Base-by-base conservation (phyloP, 2,329 filamentous ascomycete species). In the Neoarthrinium moseri region DNA sequence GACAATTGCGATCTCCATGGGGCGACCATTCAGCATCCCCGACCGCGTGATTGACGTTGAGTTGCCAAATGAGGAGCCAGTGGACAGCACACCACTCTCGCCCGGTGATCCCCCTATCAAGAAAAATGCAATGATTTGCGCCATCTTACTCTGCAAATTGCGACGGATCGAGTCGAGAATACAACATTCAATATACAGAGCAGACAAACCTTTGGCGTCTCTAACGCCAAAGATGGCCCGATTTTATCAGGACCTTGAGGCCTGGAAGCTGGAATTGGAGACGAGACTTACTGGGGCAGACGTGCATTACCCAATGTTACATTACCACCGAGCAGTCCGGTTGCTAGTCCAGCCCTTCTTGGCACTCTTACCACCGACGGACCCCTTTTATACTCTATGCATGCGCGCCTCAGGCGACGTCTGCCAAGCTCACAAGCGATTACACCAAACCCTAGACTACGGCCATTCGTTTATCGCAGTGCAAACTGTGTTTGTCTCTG, bases 11-110 rank as follows among this genome's bases (percentile, higher is more conserved):
- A 70, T 75, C 45, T 77, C 73, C 3, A 65, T 77, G 6, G 74
- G 74, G 4, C 65, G 75, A 6, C 74, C 74, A 0, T 68, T 75
- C 42, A 77, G 73, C 47, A 71, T 77, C 17, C 64, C 73, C 2
- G 74, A 78, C 50, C 65, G 72, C 34, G 70, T 77, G 50, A 78
- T 78, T 34, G 74, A 78, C 48, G 69, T 75, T 12, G 64, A 69
- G 2, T 56, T 77, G 10, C 74, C 74, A 20, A 62, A 71, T 27
- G 69, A 73, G 38, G 47, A 48, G 42, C 22, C 35, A 13, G 42
- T 15, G 4, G 43, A 13, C 18, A 68, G 15, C 54, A 51, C 22
- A 54, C 61, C 21, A 56, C 18, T 60, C 8, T 64, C 58, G 29
- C 56, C 27, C 11, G 24, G 22, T n/a, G 20, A 38, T n/a, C 29